phyloP scores from a whole-genome alignment of 163 green algal genomes.

The Chlamydomonas reinhardtii region DNA sequence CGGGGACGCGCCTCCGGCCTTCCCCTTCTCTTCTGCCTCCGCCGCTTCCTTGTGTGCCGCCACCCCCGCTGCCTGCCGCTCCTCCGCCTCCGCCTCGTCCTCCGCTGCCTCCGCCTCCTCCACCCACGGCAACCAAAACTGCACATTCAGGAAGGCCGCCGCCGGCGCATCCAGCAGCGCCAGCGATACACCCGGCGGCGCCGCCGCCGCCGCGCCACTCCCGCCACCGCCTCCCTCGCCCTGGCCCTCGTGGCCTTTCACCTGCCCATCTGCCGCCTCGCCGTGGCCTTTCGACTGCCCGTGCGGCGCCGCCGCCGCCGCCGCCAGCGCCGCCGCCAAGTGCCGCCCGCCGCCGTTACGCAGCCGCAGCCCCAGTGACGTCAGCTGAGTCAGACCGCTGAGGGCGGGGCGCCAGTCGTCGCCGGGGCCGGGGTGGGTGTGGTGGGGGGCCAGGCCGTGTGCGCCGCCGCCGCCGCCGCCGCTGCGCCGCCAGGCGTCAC shows the following conservation, averaged over 20 bases:
- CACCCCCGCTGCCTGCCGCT: too few relatives aligned
- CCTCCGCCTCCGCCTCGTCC: neutral
- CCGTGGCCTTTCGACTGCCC: too few relatives aligned
- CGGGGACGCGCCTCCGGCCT: too few relatives aligned
- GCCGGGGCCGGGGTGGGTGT: neutral
- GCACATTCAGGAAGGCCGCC: constrained; percentile 1
- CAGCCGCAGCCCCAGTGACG: constrained; percentile 1
- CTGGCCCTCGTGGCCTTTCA: too few relatives aligned
- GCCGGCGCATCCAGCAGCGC: neutral
- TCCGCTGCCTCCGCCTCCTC: neutral
- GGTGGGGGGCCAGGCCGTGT: neutral
- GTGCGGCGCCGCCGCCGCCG: neutral
- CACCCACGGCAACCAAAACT: neutral
- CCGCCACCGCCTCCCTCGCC: neutral
- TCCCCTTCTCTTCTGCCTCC: too few relatives aligned
- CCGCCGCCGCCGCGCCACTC: neutral
- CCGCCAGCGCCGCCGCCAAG: constrained; percentile 37
- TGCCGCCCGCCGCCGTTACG: constrained; percentile 4
- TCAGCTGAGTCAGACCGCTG: constrained; percentile 8
- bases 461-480: neutral
- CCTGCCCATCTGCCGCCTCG: too few relatives aligned
- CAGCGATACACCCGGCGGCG: constrained; percentile 2
- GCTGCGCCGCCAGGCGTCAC: neutral
- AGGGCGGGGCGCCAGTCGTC: constrained; percentile 26
- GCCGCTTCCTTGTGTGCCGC: neutral